Evolutionary conservation across 768 basidiomycete species (phyloP), one percentile per base, ranked within the genome.

Genomic region (Termitomyces sp.): DNA sequence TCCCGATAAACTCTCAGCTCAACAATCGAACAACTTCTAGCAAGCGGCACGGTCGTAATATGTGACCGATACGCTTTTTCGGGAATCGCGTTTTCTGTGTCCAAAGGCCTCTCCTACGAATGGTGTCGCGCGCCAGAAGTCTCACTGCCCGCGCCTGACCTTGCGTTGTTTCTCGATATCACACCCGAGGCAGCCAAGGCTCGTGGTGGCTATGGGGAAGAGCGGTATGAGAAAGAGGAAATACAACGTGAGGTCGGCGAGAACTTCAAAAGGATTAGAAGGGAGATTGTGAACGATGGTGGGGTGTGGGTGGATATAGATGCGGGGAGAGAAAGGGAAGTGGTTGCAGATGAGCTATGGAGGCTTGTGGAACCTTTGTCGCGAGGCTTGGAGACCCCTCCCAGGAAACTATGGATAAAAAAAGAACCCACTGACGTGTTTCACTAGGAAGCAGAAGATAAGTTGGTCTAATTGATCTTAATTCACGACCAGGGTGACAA

Each of bases 31-130:
- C 68, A 74, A 5, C 75, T 84, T 29, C 79, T 97, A 3, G 72
- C 72, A 0, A 69, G 77, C 0, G 94, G 94, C 0, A 89, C 85
- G 4, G 83, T 85, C 0, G 78, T 99, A 69, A 74, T 99, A 49
- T 94, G 92, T 68, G 96, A 98, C 72, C 83, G 97, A 47, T 99
- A 98, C 71, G 92, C 95, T 1, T 98, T 98, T 75, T 98, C 96
- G 3, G 96, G 96, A 0, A 88, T 95, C 65, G 95, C 94, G 2
- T 98, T 98, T 72, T 89, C 88, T 14, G 81, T 83, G 1, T 79
- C 87, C 17, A 88, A 89, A 66, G 79, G 80, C 11, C 81, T 96
- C 53, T 77, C 88, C 0, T 89, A 88, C 65, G 80, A 84, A 15
- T 99, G 93, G 92, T 96, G 95, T 71, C 81, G 85, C 53, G 77